These are phyloP conservation scores for Fusarium robinianum DNA, from an alignment of 2,329 filamentous ascomycete species.

Conservation along the genomic window DNA sequence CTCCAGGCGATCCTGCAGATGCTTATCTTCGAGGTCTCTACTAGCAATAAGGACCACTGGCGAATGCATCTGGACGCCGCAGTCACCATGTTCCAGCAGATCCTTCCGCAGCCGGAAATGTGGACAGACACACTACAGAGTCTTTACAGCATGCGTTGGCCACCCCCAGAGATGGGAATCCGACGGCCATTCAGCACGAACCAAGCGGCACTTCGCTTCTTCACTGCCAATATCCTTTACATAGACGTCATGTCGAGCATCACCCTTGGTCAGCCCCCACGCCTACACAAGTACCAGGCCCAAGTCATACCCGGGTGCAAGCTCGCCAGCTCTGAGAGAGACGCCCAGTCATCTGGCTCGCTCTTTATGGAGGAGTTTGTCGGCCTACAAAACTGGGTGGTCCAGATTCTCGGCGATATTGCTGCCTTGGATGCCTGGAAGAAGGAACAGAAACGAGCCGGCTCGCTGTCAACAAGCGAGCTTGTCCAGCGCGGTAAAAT, in stretches of 20 bases:
- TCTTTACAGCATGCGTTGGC: conserved; percentile 41
- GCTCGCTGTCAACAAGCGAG: conserved; percentile 51
- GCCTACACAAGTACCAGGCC: conserved; percentile 48
- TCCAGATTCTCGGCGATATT: conserved; percentile 59
- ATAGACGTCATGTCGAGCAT: conserved; percentile 57
- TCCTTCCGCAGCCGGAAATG: conserved; percentile 44
- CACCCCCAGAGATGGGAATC: conserved; percentile 40
- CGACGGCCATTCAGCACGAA: conserved; percentile 49
- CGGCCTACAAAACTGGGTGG: conserved; percentile 61
- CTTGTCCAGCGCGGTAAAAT: conserved; percentile 50
- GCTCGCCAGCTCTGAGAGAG: conserved; percentile 15
- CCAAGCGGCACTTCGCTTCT: conserved; percentile 54
- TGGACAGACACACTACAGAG: conserved; percentile 45
- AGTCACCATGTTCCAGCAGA: conserved; percentile 53
- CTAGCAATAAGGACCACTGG: conserved; percentile 53
- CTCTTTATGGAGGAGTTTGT: conserved; percentile 56
- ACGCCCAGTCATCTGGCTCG: conserved; percentile 33
- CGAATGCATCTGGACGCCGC: conserved; percentile 56
- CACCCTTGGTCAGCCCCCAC: conserved; percentile 48
- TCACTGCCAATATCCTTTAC: conserved; percentile 51
- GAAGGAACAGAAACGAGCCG: conserved; percentile 48
- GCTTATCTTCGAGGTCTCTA: conserved; percentile 56
- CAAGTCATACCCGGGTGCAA: conserved; percentile 44
- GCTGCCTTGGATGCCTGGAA: conserved; percentile 61
- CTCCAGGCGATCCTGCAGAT: conserved; percentile 59